Conservation (phyloP, 805 yeast genomes). For the Cyberlindnera xishuangbannaensis region DNA sequence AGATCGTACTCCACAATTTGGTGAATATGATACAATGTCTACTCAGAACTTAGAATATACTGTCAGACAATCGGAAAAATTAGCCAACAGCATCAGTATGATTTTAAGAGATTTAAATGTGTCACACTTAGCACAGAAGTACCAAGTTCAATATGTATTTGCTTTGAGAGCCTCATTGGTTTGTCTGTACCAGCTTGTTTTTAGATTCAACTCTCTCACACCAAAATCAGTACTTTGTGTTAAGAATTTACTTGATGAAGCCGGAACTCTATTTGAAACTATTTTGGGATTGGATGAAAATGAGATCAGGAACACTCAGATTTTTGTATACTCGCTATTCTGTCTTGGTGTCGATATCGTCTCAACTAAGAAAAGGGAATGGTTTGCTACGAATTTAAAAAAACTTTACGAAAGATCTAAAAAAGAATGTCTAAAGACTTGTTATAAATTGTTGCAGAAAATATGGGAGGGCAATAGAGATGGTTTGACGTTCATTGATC, state of each 20-base stretch:
- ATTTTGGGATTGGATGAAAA: conserved; percentile 1
- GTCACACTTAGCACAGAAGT: conserved; percentile 2
- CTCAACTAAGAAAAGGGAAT: conserved; percentile 1
- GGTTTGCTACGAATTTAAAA: conserved; percentile 6
- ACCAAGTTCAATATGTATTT: conserved; percentile 8
- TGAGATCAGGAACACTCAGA: conserved; percentile 1
- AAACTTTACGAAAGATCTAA: conserved; percentile 2
- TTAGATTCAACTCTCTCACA: conserved; percentile 10
- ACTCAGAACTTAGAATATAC: conserved; percentile 9
- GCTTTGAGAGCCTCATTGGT: conserved; percentile 5
- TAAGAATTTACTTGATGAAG: conserved; percentile 5
- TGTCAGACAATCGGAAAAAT: conserved; percentile 4
- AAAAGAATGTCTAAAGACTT: conserved; percentile 3
- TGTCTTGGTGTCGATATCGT: conserved; percentile 9
- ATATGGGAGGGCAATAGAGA: conserved; percentile 5
- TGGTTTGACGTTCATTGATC: conserved; percentile 6
- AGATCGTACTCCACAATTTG: conserved; percentile 4
- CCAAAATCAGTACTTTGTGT: conserved; percentile 14
- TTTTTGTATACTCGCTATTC: conserved; percentile 7
- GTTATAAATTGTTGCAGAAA: conserved; percentile 3
- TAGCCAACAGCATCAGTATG: conserved; percentile 1
- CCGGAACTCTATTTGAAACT: conserved; percentile 1
- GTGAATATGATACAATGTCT: conserved; percentile 7
- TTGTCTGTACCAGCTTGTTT: conserved; percentile 11
- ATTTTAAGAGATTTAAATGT: neutral